A percentile compares a stretch with the other conserved stretches of the same genome.
These are phyloP conservation scores for Solanum commersonii DNA, from an alignment of 257 asterid genomes.

Conservation along the genomic window DNA sequence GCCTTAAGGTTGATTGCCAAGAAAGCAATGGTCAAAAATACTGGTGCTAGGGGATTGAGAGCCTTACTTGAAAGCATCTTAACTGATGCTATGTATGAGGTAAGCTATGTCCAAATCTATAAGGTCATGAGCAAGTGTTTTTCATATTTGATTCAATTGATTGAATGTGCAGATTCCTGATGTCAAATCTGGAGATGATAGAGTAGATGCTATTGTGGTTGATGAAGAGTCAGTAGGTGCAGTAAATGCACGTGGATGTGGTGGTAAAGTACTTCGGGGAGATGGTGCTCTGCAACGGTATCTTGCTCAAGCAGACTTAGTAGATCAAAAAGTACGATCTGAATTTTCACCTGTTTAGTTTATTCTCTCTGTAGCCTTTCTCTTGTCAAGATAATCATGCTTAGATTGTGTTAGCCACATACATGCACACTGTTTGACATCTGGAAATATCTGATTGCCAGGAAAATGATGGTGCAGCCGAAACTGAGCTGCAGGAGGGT, in stretches of 20 bases:
- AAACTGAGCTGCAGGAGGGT: conserved; percentile 34
- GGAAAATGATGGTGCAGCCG: conserved; percentile 29
- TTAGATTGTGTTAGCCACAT: background rate
- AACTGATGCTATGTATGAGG: conserved; percentile 93
- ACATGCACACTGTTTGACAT: background rate
- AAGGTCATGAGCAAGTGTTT: background rate
- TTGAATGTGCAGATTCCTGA: conserved; percentile 59
- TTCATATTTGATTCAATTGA: background rate
- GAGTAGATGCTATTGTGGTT: conserved; percentile 68
- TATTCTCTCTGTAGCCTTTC: background rate
- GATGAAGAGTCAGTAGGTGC: conserved; percentile 77
- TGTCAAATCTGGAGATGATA: conserved; percentile 43
- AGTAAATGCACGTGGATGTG: conserved; percentile 45
- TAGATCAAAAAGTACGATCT: conserved; percentile 31
- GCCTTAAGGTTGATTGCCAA: conserved; percentile 58
- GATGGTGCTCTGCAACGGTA: conserved; percentile 61
- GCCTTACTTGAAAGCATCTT: conserved; percentile 72
- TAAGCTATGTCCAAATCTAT: conserved; percentile 12
- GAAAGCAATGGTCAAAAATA: conserved; percentile 70
- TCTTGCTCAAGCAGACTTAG: conserved; percentile 28
- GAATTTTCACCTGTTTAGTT: background rate
- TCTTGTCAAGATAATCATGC: background rate
- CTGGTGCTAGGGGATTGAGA: conserved; percentile 96
- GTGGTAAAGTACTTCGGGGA: conserved; percentile 71
- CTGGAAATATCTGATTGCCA: conserved; percentile 13